These are phyloP conservation scores for Heterobasidion occidentale DNA, from an alignment of 1,284 basidiomycete genomes.

Conservation along the genomic window DNA sequence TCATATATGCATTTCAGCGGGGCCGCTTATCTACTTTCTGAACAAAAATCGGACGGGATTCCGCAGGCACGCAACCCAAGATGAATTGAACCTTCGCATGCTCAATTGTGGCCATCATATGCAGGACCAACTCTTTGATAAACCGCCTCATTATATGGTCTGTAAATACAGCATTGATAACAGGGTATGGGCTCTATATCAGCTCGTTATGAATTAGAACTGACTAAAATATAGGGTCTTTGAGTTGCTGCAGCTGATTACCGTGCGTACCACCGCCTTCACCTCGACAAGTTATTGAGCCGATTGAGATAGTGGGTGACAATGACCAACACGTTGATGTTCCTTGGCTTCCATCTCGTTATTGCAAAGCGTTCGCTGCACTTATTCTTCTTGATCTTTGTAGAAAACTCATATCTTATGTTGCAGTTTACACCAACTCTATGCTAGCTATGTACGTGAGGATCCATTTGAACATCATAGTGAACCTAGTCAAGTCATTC, in stretches of 20 bases:
- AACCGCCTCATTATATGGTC: constrained; percentile 7
- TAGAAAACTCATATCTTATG: neutral
- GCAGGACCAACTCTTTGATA: constrained; percentile 7
- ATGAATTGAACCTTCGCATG: neutral
- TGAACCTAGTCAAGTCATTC: no score
- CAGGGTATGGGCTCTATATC: neutral
- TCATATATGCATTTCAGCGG: neutral
- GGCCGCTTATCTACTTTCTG: neutral
- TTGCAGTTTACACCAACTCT: constrained; percentile 7
- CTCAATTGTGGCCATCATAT: neutral
- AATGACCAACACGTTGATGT: constrained; percentile 4
- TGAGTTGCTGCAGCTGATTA: constrained; percentile 4
- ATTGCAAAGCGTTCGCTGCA: neutral
- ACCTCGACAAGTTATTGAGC: no score
- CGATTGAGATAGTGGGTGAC: constrained; percentile 2
- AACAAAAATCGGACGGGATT: neutral
- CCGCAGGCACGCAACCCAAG: neutral
- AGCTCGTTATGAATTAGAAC: neutral
- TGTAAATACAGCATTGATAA: constrained; percentile 5
- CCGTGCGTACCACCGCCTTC: neutral
- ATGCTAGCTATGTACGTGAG: constrained; percentile 7
- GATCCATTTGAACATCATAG: neutral
- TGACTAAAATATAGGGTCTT: neutral
- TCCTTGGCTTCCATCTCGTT: constrained; percentile 6
- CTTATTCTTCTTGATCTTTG: neutral